A percentile compares a stretch with the other conserved stretches of the same genome.
Conservation (phyloP, 2,329 filamentous ascomycete species). For the Sordariomycetes sp. region DNA sequence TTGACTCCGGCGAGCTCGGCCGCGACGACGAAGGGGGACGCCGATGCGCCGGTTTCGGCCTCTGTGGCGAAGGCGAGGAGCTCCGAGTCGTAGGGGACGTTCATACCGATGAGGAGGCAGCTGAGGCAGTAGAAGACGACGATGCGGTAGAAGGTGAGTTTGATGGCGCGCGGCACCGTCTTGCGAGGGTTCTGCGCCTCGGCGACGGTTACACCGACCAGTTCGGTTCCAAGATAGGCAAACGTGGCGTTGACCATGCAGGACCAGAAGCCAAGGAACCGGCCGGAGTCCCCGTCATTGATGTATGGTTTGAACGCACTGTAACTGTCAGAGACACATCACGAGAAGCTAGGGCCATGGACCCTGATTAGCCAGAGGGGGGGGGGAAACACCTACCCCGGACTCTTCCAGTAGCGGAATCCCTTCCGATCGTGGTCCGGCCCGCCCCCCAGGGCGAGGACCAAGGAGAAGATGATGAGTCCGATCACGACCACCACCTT, state of each 20-base stretch:
- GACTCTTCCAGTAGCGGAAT: constrained; percentile 53
- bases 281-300: constrained; percentile 27
- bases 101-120: constrained; percentile 63
- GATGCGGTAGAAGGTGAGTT: constrained; percentile 71
- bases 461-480: constrained; percentile 50
- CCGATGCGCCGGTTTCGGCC: constrained; percentile 34
- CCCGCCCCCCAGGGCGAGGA: constrained; percentile 52
- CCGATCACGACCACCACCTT: constrained; percentile 56
- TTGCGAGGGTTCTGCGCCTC: constrained; percentile 69
- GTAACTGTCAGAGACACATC: too few species aligned
- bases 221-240: constrained; percentile 64
- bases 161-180: constrained; percentile 66
- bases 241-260: constrained; percentile 67
- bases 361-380: too few species aligned
- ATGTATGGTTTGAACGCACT: constrained; percentile 35
- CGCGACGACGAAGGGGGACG: constrained; percentile 65
- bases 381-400: constrained; percentile 24
- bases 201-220: constrained; percentile 66
- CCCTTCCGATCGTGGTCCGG: constrained; percentile 48
- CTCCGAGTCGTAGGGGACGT: constrained; percentile 56
- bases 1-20: constrained; percentile 51
- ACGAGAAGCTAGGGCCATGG: too few species aligned
- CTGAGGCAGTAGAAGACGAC: constrained; percentile 66
- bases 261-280: constrained; percentile 53
- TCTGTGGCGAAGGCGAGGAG: constrained; percentile 40